Base-by-base conservation (phyloP, 352 stramenopile genomes). In the Phytophthora rubi region DNA sequence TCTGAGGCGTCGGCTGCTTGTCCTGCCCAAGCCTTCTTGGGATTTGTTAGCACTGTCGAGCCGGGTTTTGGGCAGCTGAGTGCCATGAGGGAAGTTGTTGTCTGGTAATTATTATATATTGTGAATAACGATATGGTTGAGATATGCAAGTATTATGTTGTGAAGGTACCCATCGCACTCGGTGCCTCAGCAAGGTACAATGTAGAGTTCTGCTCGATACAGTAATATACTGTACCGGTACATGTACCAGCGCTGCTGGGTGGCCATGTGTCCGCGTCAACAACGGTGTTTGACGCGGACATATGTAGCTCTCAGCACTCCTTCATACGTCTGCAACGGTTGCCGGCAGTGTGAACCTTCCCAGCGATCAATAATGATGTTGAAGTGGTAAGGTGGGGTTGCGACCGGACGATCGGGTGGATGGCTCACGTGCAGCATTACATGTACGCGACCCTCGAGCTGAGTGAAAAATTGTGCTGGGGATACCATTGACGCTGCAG, bases 41-140 rank as follows among this genome's bases (percentile, higher is more conserved):
- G 68, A 70, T 71, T 68, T 71, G 39, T 21, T 13, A 47, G 33
- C 33, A 39, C 33, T 12, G 33, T 4, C 6, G 33, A 39, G 8
- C 33, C 8, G 39, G 65, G 21, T 59, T 65, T 70, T 64, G 65
- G n/a, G n/a, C n/a, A n/a, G n/a, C n/a, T n/a, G n/a, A n/a, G n/a
- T n/a, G n/a, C n/a, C n/a, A n/a, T n/a, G n/a, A n/a, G n/a, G n/a
- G n/a, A n/a, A n/a, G 33, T 68, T 28, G 30, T 39, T 15, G 4
- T 12, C 9, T 12, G 13, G 2, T 9, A 39, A 39, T 5, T 39
- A 15, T 39, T 15, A 12, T 39, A 39, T 39, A 39, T 8, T 15
- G 33, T 39, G 13, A 39, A 12, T 39, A 39, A 26, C 23, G 23
- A 53, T 71, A 53, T 32, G 10, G 5, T 53, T 44, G 28, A 18